A percentile compares a stretch with the other conserved stretches of the same genome.
Conservation (phyloP, 2,329 filamentous ascomycete genomes). For the Eutypa lata region DNA sequence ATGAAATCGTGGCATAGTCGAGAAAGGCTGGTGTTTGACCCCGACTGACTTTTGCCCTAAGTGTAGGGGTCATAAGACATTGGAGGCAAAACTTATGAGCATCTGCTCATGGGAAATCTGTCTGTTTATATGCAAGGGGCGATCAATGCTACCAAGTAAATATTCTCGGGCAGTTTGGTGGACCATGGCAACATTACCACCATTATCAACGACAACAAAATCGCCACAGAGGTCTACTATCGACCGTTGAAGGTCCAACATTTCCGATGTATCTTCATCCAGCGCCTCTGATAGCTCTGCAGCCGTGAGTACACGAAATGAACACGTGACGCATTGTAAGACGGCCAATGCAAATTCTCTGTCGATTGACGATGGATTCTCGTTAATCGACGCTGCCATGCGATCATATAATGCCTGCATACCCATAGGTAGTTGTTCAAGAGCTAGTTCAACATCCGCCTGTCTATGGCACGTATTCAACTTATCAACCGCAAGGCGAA, state of each 20-base stretch:
- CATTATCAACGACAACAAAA: constrained; percentile 28
- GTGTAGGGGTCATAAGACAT: constrained; percentile 10
- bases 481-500: constrained; percentile 3
- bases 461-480: constrained; percentile 10
- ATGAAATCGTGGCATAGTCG: constrained; percentile 22
- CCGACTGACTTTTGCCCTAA: constrained; percentile 9
- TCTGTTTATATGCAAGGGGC: constrained; percentile 11
- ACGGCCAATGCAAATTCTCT: constrained; percentile 15
- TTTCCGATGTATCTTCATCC: constrained; percentile 5
- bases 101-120: constrained; percentile 15
- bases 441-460: constrained; percentile 6
- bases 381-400: constrained; percentile 23
- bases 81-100: constrained; percentile 18
- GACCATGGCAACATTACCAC: constrained; percentile 24
- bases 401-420: constrained; percentile 27
- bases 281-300: constrained; percentile 22
- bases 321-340: constrained; percentile 21
- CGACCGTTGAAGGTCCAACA: constrained; percentile 22
- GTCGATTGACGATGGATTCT: constrained; percentile 6
- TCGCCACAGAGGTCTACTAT: constrained; percentile 28
- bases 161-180: constrained; percentile 36
- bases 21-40: constrained; percentile 9
- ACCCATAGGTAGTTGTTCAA: constrained; percentile 10
- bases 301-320: constrained; percentile 18
- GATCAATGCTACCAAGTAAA: constrained; percentile 10